Conservation (phyloP, 2,329 filamentous ascomycete genomes). For the Diaporthe citri region DNA sequence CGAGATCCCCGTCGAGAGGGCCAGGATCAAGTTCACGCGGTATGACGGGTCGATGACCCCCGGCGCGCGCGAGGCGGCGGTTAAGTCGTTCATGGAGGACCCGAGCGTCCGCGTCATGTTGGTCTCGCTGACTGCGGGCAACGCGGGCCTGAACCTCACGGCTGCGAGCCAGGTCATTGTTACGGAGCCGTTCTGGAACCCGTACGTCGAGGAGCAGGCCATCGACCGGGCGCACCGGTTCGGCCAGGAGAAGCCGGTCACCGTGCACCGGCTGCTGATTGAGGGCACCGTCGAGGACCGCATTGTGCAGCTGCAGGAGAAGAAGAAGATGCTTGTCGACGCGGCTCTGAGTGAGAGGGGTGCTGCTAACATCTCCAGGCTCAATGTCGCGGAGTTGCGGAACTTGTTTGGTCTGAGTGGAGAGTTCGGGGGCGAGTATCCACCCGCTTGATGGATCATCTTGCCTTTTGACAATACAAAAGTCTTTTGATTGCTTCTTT, state of each 20-base stretch:
- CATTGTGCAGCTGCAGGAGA: constrained; percentile 81
- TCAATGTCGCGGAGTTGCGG: constrained; percentile 19
- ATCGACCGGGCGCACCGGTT: constrained; percentile 89
- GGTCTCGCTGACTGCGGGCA: constrained; percentile 81
- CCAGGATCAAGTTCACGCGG: constrained; percentile 46
- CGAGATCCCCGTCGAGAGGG: constrained; percentile 48
- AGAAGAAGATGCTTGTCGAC: constrained; percentile 81
- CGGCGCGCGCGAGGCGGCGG: constrained; percentile 69
- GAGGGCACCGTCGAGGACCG: constrained; percentile 84
- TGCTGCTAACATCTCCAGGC: background rate
- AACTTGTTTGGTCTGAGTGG: constrained; percentile 30
- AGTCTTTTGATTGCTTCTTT: background rate
- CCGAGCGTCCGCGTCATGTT: constrained; percentile 72
- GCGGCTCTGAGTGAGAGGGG: constrained; percentile 78
- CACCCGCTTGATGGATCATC: too few species aligned
- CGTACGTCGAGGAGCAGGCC: constrained; percentile 89
- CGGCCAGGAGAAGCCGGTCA: constrained; percentile 78
- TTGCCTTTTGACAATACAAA: background rate
- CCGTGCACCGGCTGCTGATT: constrained; percentile 82
- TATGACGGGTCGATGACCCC: constrained; percentile 49
- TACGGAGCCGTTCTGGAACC: constrained; percentile 92
- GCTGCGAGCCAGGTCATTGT: constrained; percentile 86
- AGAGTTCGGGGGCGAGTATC: too few species aligned
- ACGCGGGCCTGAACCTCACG: constrained; percentile 85
- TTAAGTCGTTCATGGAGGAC: constrained; percentile 72